These are phyloP conservation scores for Penicillium canescens DNA, from an alignment of 495 filamentous ascomycete genomes.

Conservation along the genomic window DNA sequence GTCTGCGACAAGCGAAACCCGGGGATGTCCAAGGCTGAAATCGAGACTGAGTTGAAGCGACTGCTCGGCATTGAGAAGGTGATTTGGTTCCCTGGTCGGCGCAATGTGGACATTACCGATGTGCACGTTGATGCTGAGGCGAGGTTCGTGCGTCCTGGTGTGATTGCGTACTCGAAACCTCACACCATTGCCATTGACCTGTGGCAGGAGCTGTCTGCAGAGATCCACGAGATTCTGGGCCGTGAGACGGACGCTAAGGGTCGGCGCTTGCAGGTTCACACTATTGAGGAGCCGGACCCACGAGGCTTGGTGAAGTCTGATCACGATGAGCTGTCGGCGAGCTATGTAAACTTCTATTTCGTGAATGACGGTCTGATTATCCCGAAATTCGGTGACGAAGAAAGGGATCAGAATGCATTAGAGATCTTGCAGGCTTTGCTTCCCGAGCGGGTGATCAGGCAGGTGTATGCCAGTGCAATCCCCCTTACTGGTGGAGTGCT, in stretches of 20 bases:
- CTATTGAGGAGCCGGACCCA: conserved; percentile 22
- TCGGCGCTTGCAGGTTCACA: conserved; percentile 21
- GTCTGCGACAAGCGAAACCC: conserved; percentile 28
- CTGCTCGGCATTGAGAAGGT: conserved; percentile 27
- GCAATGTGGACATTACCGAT: conserved; percentile 27
- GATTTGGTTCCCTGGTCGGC: conserved; percentile 28
- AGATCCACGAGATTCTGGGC: conserved; percentile 19
- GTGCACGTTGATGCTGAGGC: conserved; percentile 28
- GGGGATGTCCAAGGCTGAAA: conserved; percentile 15
- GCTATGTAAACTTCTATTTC: conserved; percentile 33
- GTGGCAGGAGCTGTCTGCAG: conserved; percentile 23
- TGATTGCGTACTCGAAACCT: conserved; percentile 22
- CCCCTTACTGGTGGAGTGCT: conserved; percentile 29
- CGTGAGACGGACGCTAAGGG: conserved; percentile 26
- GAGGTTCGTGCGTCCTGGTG: conserved; percentile 24
- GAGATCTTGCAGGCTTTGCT: conserved; percentile 19
- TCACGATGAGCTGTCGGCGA: conserved; percentile 21
- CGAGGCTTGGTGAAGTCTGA: conserved; percentile 11
- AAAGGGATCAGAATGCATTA: conserved; percentile 17
- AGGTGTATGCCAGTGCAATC: conserved; percentile 26
- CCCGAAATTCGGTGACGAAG: conserved; percentile 24
- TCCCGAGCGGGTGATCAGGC: conserved; percentile 20
- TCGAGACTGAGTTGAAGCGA: conserved; percentile 25
- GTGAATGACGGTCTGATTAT: conserved; percentile 28
- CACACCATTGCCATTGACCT: conserved; percentile 8